phyloP scores from a whole-genome alignment of 345 rosid genomes.

The Boechera stricta region DNA sequence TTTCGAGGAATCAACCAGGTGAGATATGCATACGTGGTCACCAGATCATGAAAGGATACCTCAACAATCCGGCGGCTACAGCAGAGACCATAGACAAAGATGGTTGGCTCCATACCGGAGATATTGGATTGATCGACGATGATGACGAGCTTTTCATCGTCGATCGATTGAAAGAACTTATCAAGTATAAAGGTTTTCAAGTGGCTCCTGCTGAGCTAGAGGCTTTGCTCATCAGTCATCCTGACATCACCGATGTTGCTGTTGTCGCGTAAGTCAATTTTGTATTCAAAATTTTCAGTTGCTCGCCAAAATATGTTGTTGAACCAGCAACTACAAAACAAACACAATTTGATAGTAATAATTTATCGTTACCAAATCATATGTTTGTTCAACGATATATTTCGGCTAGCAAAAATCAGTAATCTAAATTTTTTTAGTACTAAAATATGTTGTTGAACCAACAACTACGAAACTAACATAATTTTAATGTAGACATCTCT shows the following conservation, averaged over 20 bases:
- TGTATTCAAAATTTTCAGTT: not conserved
- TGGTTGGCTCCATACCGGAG: constrained; percentile 61
- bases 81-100: constrained; percentile 58
- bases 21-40: constrained; percentile 89
- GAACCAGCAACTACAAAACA: not conserved
- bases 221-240: constrained; percentile 62
- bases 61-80: constrained; percentile 56
- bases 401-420: too few relatives aligned
- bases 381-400: not conserved
- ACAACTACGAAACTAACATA: too few relatives aligned
- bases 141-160: constrained; percentile 72
- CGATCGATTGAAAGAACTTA: constrained; percentile 71
- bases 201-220: constrained; percentile 86
- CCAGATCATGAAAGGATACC: constrained; percentile 89
- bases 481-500: too few relatives aligned
- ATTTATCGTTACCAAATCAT: not conserved
- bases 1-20: constrained; percentile 66
- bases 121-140: constrained; percentile 62
- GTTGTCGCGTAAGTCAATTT: constrained; percentile 63
- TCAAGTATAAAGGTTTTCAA: constrained; percentile 76
- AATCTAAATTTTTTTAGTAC: too few relatives aligned
- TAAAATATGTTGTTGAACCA: not conserved
- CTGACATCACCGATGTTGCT: constrained; percentile 59
- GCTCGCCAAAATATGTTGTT: not conserved
- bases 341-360: too few relatives aligned